Conservation (phyloP, 2,329 filamentous ascomycete species). For the Talaromyces amestolkiae region DNA sequence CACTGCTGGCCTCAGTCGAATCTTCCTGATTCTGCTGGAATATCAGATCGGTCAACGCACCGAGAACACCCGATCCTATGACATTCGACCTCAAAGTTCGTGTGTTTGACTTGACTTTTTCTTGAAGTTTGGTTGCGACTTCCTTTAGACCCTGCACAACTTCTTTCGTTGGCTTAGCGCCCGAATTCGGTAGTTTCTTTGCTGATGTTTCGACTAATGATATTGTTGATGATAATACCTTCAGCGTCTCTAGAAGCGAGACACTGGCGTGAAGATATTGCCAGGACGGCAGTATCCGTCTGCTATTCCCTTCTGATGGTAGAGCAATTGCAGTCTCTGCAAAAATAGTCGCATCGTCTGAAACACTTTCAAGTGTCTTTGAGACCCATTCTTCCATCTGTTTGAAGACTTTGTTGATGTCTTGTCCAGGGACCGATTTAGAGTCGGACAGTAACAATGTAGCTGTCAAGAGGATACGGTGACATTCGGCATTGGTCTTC, state of each 20-base stretch:
- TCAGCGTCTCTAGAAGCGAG: conserved; percentile 42
- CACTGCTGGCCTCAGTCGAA: conserved; percentile 12
- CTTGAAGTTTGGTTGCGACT: conserved; percentile 30
- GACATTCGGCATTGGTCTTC: conserved; percentile 34
- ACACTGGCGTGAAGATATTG: conserved; percentile 41
- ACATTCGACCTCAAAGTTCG: conserved; percentile 38
- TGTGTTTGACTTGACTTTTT: conserved; percentile 36
- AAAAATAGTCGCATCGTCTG: conserved; percentile 26
- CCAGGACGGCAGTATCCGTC: conserved; percentile 39
- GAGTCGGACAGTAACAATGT: conserved; percentile 35
- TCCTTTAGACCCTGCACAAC: conserved; percentile 31
- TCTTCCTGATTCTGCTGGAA: conserved; percentile 24
- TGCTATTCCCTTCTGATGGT: conserved; percentile 17
- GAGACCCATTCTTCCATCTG: conserved; percentile 34
- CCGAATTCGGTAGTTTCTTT: conserved; percentile 33
- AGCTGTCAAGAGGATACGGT: conserved; percentile 35
- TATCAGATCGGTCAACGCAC: conserved; percentile 41
- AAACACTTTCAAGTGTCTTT: conserved; percentile 26
- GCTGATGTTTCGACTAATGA: conserved; percentile 24
- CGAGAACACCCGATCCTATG: conserved; percentile 42
- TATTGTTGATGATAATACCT: conserved; percentile 37
- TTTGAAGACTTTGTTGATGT: conserved; percentile 30
- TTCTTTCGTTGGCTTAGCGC: conserved; percentile 34
- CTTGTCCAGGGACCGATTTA: conserved; percentile 30
- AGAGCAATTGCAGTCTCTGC: conserved; percentile 28